Evolutionary conservation across 192 early-diverging fungal species (phyloP), one percentile per base, ranked within the genome.

Genomic region (Chytriomyces confervae): DNA sequence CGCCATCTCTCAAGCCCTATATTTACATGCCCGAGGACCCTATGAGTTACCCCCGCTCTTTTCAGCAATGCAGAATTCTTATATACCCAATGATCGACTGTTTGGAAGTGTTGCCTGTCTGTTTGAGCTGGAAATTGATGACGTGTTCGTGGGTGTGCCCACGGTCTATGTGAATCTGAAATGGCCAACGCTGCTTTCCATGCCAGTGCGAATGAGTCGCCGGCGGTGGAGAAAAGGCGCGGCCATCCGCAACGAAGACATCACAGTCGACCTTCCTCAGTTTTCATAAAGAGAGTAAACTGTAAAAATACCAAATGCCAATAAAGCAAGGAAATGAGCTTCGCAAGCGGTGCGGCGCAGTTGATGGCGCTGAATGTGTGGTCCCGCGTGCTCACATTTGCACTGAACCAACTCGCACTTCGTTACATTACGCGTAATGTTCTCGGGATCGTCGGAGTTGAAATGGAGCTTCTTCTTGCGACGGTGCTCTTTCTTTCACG

Each of bases 401-500:
- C 85, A 24, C 84, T 95, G 24, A 95, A 96, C 84, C 92, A 93
- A 66, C 79, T 94, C 60, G 86, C 95, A 0, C 79, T 94, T 27
- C 90, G 92, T 18, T 89, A 88, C 65, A 90, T 93, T 8, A 86
- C 91, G 9, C 87, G 91, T 11, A 80, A 88, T 29, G 91, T 92
- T 9, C 88, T 97, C 57, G 96, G 96, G 0, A 87, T 96, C 7
- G 95, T 94, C 0, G 90, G 91, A 2, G 45, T 79, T 10, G 92
- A 93, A 49, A 83, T 97, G 43, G 95, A 99, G 83, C 87, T 99
- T 13, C 79, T 96, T 16, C 86, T 93, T 8, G 90, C 94, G n/a
- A 95, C 96, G 0, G 91, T 98, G 24, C 81, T 98, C 49, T 98
- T 99, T 84, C 83, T 99, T 11, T 96, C 95, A 1, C 84, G 97